Percentiles rank a stretch among this genome's conserved stretches.
Conservation (phyloP, 192 early-diverging fungal genomes). For the Anaeromyces robustus region DNA sequence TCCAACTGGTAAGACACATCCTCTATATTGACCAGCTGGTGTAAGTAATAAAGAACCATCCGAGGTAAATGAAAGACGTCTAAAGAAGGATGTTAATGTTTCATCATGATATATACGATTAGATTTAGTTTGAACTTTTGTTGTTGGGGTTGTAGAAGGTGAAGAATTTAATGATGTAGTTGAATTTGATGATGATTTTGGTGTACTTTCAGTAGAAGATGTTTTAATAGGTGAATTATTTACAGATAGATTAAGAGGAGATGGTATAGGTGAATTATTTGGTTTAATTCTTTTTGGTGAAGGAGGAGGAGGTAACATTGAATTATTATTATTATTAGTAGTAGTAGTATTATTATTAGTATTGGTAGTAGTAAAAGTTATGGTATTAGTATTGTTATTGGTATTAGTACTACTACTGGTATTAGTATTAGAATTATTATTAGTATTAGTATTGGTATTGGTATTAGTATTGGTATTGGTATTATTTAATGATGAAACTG, state of each 20-base stretch:
- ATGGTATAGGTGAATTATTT: not conserved
- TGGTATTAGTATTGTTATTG: not conserved
- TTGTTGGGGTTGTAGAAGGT: not conserved
- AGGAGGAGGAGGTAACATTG: not conserved
- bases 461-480: too few relatives aligned
- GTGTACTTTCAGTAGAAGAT: not conserved
- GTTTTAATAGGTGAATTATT: not conserved
- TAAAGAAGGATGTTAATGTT: slow-evolving; percentile 77
- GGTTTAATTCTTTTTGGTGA: not conserved
- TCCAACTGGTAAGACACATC: not conserved
- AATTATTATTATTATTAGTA: not conserved
- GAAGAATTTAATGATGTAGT: not conserved
- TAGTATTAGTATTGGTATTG: too few relatives aligned
- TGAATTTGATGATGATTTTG: not conserved
- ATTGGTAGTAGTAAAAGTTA: not conserved
- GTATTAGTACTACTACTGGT: not conserved
- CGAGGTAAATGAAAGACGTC: slow-evolving; percentile 69
- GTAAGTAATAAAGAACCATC: slow-evolving; percentile 72
- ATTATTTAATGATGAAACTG: too few relatives aligned
- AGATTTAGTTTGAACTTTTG: slow-evolving; percentile 9
- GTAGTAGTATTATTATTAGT: not conserved
- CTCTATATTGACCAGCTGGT: slow-evolving; percentile 49
- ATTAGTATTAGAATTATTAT: too few relatives aligned
- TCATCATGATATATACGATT: slow-evolving; percentile 67
- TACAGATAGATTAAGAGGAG: not conserved